A percentile compares a stretch with the other conserved stretches of the same genome.
phyloP scores from a whole-genome alignment of 2,329 filamentous ascomycete species.

The Orbilia blumenaviensis region DNA sequence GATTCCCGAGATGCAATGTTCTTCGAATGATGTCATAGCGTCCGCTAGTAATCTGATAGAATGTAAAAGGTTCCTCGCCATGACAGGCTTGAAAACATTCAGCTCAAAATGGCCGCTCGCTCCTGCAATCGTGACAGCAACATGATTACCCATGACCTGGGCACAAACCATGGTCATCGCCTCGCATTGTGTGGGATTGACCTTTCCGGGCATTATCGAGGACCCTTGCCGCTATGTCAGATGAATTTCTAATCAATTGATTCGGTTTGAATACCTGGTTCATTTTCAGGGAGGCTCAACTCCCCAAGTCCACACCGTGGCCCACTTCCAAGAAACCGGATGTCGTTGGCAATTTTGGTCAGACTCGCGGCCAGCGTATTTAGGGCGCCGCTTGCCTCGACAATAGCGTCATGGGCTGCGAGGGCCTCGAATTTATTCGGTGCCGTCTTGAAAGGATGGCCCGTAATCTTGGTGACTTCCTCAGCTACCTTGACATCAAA shows the following conservation, averaged over 20 bases:
- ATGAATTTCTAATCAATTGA: neutral
- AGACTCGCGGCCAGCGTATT: constrained; percentile 92
- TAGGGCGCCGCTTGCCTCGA: constrained; percentile 90
- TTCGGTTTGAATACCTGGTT: constrained; percentile 72
- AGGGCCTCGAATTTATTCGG: constrained; percentile 99
- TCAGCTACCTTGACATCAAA: constrained; percentile 93
- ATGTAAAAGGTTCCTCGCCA: constrained; percentile 95
- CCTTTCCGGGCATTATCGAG: constrained; percentile 99
- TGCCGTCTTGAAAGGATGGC: constrained; percentile 90
- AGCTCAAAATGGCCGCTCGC: constrained; percentile 99
- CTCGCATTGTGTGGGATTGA: constrained; percentile 99
- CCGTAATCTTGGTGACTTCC: constrained; percentile 91
- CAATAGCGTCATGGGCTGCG: constrained; percentile 92
- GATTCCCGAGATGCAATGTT: constrained; percentile 86
- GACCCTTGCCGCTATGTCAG: constrained; percentile 62
- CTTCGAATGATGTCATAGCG: constrained; percentile 93
- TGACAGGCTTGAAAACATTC: constrained; percentile 97
- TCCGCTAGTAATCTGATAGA: constrained; percentile 87
- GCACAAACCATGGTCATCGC: constrained; percentile 96
- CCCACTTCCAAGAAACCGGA: constrained; percentile 94
- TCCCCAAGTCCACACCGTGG: constrained; percentile 96
- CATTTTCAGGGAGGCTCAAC: constrained; percentile 93
- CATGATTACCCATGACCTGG: constrained; percentile 97
- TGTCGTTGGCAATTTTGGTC: constrained; percentile 98
- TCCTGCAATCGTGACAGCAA: constrained; percentile 89